Evolutionary conservation across 805 yeast genomes (phyloP).

Genomic region (Nakazawaea molendinolei): DNA sequence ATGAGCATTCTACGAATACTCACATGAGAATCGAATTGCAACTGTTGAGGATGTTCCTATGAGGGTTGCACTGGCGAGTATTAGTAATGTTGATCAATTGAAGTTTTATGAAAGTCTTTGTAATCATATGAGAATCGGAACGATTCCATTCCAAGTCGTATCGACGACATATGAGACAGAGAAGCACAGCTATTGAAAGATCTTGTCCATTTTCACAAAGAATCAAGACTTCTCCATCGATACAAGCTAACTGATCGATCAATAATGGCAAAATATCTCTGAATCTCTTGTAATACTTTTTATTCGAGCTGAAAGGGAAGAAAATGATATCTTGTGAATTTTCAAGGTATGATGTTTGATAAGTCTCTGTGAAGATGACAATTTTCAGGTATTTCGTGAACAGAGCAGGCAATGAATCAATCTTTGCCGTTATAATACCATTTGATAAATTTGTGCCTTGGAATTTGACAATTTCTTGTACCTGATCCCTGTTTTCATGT

Average conservation of each 20-base stretch:
- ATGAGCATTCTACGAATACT: too few relatives aligned
- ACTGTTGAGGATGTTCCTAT: conserved; percentile 9
- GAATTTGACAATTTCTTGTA: conserved; percentile 3
- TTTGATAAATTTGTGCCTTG: neutral
- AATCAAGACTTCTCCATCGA: conserved; percentile 29
- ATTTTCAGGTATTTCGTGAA: conserved; percentile 1
- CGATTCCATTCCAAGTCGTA: conserved; percentile 37
- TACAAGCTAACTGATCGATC: neutral
- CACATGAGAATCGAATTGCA: conserved; percentile 10
- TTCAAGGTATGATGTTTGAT: conserved; percentile 1
- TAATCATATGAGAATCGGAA: conserved; percentile 18
- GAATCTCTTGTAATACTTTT: conserved; percentile 9
- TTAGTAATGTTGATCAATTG: conserved; percentile 4
- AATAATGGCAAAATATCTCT: conserved; percentile 2
- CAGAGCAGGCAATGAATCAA: neutral
- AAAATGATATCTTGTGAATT: conserved; percentile 2
- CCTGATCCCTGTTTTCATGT: neutral
- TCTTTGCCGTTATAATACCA: neutral
- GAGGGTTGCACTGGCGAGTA: conserved; percentile 4
- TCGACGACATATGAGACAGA: conserved; percentile 42
- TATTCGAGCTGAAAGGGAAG: conserved; percentile 4
- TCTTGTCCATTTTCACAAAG: conserved; percentile 64
- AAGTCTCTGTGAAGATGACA: conserved; percentile 5
- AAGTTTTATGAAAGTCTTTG: conserved; percentile 41
- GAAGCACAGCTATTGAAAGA: conserved; percentile 52